A percentile compares a stretch with the other conserved stretches of the same genome.
These are phyloP conservation scores for Mycena amicta DNA, from an alignment of 768 basidiomycete genomes.

Conservation along the genomic window DNA sequence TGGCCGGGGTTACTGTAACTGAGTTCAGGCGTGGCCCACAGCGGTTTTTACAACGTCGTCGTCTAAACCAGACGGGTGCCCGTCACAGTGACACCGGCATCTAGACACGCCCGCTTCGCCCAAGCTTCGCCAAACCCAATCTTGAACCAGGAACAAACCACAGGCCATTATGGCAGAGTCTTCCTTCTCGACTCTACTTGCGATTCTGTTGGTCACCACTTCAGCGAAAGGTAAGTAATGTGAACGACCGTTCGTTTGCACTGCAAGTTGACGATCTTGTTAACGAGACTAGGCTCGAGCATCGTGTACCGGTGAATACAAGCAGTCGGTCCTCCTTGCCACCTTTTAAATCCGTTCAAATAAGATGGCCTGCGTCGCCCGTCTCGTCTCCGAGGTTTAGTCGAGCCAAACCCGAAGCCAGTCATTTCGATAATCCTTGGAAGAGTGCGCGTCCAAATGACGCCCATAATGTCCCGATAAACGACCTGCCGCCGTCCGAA, in stretches of 20 bases:
- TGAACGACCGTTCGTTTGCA: conserved; percentile 72
- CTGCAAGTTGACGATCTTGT: conserved; percentile 1
- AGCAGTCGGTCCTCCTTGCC: too few species aligned
- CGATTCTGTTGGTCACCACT: conserved; percentile 80
- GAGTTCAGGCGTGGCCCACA: too few species aligned
- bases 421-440: conserved; percentile 75
- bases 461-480: conserved; percentile 27
- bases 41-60: too few species aligned
- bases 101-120: too few species aligned
- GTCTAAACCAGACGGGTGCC: too few species aligned
- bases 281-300: conserved; percentile 5
- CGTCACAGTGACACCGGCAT: too few species aligned
- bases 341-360: too few species aligned
- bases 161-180: too few species aligned
- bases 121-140: too few species aligned
- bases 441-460: conserved; percentile 60
- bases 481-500: conserved; percentile 25
- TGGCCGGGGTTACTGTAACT: too few species aligned
- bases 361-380: conserved; percentile 79
- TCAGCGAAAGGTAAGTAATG: conserved; percentile 84
- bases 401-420: conserved; percentile 62
- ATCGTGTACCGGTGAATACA: too few species aligned
- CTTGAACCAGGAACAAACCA: too few species aligned
- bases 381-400: conserved; percentile 64
- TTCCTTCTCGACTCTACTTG: conserved; percentile 53